These are phyloP conservation scores for Scutellaria galericulata DNA, from an alignment of 257 asterid genomes.

Conservation along the genomic window DNA sequence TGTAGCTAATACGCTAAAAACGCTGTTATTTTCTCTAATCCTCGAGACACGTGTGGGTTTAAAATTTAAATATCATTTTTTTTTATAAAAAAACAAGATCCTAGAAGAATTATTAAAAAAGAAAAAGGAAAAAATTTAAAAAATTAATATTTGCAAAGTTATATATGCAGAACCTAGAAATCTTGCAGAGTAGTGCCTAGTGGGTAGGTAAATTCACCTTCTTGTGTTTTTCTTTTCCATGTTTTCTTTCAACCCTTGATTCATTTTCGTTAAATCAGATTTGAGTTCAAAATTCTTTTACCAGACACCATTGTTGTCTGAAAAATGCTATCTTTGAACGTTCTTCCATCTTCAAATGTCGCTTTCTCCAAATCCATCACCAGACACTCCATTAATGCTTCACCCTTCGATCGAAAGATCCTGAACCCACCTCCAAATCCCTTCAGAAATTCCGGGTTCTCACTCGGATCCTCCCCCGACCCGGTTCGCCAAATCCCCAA, in stretches of 20 bases:
- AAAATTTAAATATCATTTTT: slow-evolving; percentile 9
- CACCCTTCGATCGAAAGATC: slow-evolving; percentile 50
- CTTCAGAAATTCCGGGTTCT: slow-evolving; percentile 28
- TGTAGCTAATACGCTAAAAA: not conserved
- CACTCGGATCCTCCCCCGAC: not conserved
- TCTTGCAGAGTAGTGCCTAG: slow-evolving; percentile 22
- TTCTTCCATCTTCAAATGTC: slow-evolving; percentile 67
- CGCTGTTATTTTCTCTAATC: not conserved
- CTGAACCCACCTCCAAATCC: slow-evolving; percentile 39
- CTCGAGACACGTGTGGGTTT: slow-evolving; percentile 31
- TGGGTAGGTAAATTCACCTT: not conserved
- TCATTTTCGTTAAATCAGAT: not conserved
- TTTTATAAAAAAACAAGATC: not conserved
- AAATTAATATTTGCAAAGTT: not conserved
- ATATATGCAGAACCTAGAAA: slow-evolving; percentile 19
- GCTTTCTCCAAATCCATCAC: slow-evolving; percentile 52
- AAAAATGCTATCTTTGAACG: slow-evolving; percentile 70
- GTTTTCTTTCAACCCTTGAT: not conserved
- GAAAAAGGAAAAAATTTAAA: not conserved
- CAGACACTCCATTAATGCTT: slow-evolving; percentile 40
- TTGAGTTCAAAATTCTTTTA: not conserved
- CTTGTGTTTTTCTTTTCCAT: not conserved
- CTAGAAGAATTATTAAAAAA: not conserved
- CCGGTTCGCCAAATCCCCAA: slow-evolving; percentile 52
- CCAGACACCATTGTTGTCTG: no score